A percentile compares a stretch with the other conserved stretches of the same genome.
Conservation (phyloP, 306 rosid species). For the Medicago arabica region DNA sequence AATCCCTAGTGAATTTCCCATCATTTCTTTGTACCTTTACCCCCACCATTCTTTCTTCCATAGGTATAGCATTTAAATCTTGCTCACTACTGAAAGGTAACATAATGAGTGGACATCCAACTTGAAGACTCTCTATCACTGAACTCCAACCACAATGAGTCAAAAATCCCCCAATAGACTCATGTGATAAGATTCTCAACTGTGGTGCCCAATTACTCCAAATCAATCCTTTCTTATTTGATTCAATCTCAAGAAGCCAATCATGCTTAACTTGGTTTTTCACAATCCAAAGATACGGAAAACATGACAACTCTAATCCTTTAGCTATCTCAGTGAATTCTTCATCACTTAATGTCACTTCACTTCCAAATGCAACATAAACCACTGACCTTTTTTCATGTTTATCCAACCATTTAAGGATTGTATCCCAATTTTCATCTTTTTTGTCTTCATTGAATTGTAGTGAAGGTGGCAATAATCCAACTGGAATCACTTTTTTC, state of each 20-base stretch:
- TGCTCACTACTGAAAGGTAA: slow-evolving; percentile 42
- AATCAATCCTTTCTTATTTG: slow-evolving; percentile 22
- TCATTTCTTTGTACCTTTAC: slow-evolving; percentile 48
- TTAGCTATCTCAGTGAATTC: too few relatives aligned
- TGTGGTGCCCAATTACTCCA: slow-evolving; percentile 46
- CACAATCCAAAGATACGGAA: neutral
- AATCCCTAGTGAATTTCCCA: slow-evolving; percentile 27
- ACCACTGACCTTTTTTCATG: slow-evolving; percentile 10
- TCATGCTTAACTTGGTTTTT: neutral
- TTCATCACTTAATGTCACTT: too few relatives aligned
- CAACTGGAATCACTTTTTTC: slow-evolving; percentile 48
- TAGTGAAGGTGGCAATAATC: slow-evolving; percentile 40
- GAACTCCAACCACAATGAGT: slow-evolving; percentile 50
- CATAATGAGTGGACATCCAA: slow-evolving; percentile 34
- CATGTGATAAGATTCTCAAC: slow-evolving; percentile 37
- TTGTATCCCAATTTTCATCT: slow-evolving; percentile 26
- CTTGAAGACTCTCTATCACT: slow-evolving; percentile 16
- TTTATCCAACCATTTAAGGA: slow-evolving; percentile 42
- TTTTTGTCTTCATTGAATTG: slow-evolving; percentile 13
- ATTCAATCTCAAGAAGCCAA: slow-evolving; percentile 6
- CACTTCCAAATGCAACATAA: too few relatives aligned
- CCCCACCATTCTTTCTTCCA: too few relatives aligned
- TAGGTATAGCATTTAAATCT: too few relatives aligned
- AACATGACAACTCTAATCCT: too few relatives aligned
- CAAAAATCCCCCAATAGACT: slow-evolving; percentile 45